Evolutionary conservation across 148 eudicot species (phyloP), one percentile per base, ranked within the genome.

Genomic region (Mesembryanthemum crystallinum): DNA sequence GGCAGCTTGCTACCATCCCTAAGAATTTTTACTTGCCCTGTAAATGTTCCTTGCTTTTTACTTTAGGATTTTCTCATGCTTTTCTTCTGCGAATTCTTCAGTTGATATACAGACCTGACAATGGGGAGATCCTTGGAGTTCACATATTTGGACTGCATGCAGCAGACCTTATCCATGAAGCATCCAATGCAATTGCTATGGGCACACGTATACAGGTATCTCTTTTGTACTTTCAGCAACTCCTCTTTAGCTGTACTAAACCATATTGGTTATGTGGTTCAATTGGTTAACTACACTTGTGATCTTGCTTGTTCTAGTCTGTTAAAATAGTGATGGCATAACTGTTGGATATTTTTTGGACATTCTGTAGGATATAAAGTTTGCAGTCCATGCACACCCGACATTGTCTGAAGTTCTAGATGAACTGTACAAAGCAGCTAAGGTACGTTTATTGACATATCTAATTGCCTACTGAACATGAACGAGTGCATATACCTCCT

Each of bases 141-240:
- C 99, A 95, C 76, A 95, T 95, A 57, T 95, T 92, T 79, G 99
- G 99, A 57, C 64, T 95, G 80, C 99, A 95, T 88, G 99, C 99
- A 64, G 99, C 99, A 24, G 99, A 95, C 76, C 99, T 95, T 73
- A 92, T 95, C 54, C 99, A 95, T 69, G 99, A 95, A 84, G 98
- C 98, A 64, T 94, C 98, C 28, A 94, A 94, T 85, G 98, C 98
- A 76, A 87, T 94, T 32, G 97, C 99, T 37, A 33, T 95, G 94
- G 97, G 96, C 66, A 95, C 92, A 69, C 84, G 87, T 78, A 82
- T 95, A 77, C 99, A 95, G 87, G 99, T 89, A 71, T 69, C 32
- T 14, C 8, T 74, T 67, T 52, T 42, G n/a, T 47, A 27, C 17
- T 54, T 24, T 35, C 37, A 68, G 57, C 20, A 27, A 35, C 37